phyloP scores from a whole-genome alignment of 768 basidiomycete genomes.

The Amanita inopinata region DNA sequence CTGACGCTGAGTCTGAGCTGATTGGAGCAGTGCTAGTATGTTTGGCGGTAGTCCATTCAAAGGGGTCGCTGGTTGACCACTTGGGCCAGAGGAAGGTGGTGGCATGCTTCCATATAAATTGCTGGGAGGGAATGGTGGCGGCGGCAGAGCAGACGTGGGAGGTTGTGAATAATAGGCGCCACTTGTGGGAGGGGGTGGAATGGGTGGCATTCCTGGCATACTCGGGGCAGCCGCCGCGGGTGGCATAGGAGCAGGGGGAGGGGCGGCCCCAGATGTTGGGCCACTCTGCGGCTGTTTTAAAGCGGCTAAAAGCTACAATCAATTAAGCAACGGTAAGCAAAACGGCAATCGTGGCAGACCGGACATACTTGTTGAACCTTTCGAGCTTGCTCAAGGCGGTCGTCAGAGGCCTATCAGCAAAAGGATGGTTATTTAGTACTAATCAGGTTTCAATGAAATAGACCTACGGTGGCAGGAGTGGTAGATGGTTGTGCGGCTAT shows the following conservation, averaged over 20 bases:
- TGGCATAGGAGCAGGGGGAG: constrained; percentile 28
- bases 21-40: constrained; percentile 55
- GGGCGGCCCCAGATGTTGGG: constrained; percentile 21
- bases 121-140: constrained; percentile 22
- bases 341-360: not conserved
- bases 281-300: constrained; percentile 58
- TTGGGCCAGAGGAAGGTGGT: constrained; percentile 22
- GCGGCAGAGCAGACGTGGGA: constrained; percentile 15
- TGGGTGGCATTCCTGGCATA: constrained; percentile 22
- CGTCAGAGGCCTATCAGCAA: constrained; percentile 61
- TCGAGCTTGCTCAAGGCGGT: constrained; percentile 80
- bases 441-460: constrained; percentile 1
- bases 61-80: constrained; percentile 22
- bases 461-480: constrained; percentile 15
- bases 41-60: constrained; percentile 51
- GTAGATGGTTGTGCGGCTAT: constrained; percentile 20
- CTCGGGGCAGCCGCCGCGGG: constrained; percentile 12
- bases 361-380: constrained; percentile 65
- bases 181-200: constrained; percentile 25
- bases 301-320: constrained; percentile 54
- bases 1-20: constrained; percentile 48
- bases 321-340: not conserved
- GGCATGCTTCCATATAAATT: constrained; percentile 15
- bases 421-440: constrained; percentile 5
- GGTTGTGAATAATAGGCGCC: constrained; percentile 37